Base-by-base conservation (phyloP, 140 eudicot species). In the Erigeron philadelphicus region DNA sequence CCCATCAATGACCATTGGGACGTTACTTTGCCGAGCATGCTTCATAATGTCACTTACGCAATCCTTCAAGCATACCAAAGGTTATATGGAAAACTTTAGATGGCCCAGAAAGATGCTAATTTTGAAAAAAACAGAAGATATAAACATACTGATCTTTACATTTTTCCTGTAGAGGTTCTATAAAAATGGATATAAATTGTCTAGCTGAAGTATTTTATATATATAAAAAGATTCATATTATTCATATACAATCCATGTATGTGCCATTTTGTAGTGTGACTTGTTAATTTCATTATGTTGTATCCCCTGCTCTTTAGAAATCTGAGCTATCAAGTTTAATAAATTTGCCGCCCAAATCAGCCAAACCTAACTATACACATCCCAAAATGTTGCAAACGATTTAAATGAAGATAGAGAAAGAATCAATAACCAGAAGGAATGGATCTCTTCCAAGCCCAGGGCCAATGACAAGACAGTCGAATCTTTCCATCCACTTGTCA, bases 371-470 rank as follows among this genome's bases (percentile, higher is more conserved):
- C 41, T 23, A 40, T 60, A 15, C n/a, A 38, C 59, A 64, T 45
- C 11, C 41, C 67, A 23, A 25, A 41, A 13, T 54, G 40, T 18
- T 43, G 52, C 21, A 7, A 61, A 72, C 65, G 23, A 11, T 9
- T 31, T 31, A 70, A 44, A 35, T 11, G 23, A 72, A 62, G 63
- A 62, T 41, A 25, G 58, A 70, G 47, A 77, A 19, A 57, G 5
- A 55, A 35, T 35, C n/a, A 19, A 87, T 49, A 64, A 92, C 98
- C 90, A 93, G 82, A 72, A 93, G 95, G 76, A 86, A 93, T 2
- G 90, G 90, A 77, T 93, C 98, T 74, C 98, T 80, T 38, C 98
- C 98, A 21, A 93, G 96, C 66, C 98, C 98, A 8, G 98, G 98
- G 49, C 98, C 98, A 72, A 93, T 67, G 66, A 93, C 96, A 66